These are phyloP conservation scores for Solanum sparsipilum DNA, from an alignment of 257 asterid genomes.

Conservation along the genomic window DNA sequence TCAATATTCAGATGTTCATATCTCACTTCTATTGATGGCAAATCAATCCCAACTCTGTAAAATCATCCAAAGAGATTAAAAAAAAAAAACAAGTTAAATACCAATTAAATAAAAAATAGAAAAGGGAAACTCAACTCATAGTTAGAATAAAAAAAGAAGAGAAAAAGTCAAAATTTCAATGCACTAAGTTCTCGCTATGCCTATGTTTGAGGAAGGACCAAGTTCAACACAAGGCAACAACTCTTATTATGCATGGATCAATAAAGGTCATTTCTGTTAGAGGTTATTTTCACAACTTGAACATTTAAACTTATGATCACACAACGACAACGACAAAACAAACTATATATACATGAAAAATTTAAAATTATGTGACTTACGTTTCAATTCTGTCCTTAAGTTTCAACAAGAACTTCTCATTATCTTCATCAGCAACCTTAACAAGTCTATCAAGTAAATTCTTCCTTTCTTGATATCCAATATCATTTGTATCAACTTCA, in stretches of 20 bases:
- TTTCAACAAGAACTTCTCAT: constrained; percentile 51
- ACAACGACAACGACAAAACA: neutral
- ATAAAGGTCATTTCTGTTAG: neutral
- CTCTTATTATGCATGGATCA: neutral
- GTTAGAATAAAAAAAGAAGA: too few species aligned
- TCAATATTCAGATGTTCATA: neutral
- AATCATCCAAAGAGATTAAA: neutral
- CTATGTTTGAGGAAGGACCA: neutral
- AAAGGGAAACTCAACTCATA: neutral
- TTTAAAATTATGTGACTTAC: neutral
- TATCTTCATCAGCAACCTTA: constrained; percentile 52
- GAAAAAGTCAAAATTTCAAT: too few species aligned
- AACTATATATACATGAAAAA: neutral
- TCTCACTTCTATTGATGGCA: neutral
- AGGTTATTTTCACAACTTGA: neutral
- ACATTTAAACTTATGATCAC: neutral
- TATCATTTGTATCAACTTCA: neutral
- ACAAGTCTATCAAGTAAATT: constrained; percentile 47
- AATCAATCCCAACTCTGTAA: neutral
- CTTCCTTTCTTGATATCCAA: constrained; percentile 19
- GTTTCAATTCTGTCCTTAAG: constrained; percentile 48
- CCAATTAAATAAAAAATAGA: neutral
- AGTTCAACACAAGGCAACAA: neutral
- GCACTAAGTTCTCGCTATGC: neutral
- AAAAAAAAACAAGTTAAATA: neutral